Evolutionary conservation across 2,329 filamentous ascomycete genomes (phyloP), one percentile per base, ranked within the genome.

Genomic region (Colletotrichum destructivum): DNA sequence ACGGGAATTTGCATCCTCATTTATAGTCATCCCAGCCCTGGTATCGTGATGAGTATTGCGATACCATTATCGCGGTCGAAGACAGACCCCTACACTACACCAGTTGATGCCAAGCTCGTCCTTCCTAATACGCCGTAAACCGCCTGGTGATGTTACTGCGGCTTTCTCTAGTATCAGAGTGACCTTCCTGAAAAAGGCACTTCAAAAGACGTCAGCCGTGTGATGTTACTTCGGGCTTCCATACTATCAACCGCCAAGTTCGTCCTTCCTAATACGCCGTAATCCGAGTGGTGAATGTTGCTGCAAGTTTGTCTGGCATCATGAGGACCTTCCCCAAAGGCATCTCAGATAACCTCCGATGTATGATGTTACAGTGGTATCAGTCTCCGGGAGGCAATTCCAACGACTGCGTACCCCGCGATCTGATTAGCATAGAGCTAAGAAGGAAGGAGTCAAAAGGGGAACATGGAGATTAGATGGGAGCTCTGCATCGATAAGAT

Each of bases 251-350:
- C 35, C 18, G 38, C 26, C n/a, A 31, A 18, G 11, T 23, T 44
- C 60, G 66, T 70, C 69, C 66, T 72, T 72, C 69, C 69, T 52
- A 70, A 65, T 65, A 21, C 59, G 59, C 55, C 38, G 9, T n/a
- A 40, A 40, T 40, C 44, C 52, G 44, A 11, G 52, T 35, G 56
- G 60, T 60, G 54, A 38, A 55, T 70, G 66, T 47, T 65, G 65
- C 59, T 9, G 31, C 12, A 18, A 21, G 52, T 40, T 55, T 40
- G 38, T 16, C 4, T 56, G 11, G 46, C 31, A 55, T 65, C 54
- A 61, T 31, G 23, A 60, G 38, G 54, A 60, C 61, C 38, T 59
- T 72, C 69, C 66, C 38, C 31, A 72, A 70, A 11, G 60, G 69
- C 65, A 56, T 54, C 26, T 54, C 23, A 55, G 18, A 64, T 59